phyloP scores from a whole-genome alignment of 106 monocot species.

The Platanthera zijinensis region DNA sequence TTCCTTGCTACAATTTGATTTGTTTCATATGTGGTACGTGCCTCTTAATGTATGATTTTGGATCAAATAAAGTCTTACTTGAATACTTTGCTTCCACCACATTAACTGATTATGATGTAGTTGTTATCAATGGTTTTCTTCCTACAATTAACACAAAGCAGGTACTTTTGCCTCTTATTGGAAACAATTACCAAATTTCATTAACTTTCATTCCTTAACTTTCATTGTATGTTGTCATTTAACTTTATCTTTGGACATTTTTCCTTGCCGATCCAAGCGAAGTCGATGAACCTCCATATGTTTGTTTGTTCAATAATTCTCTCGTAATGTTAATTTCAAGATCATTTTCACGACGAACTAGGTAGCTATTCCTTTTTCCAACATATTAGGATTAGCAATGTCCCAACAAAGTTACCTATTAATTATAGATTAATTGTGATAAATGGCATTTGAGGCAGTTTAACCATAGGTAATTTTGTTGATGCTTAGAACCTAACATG shows the following conservation, averaged over 20 bases:
- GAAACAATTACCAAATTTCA: background rate
- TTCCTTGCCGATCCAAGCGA: too few species aligned
- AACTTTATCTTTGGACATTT: background rate
- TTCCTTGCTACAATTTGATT: background rate
- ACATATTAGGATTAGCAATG: too few species aligned
- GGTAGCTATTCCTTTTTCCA: too few species aligned
- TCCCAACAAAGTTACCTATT: too few species aligned
- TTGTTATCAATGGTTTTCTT: slow-evolving; percentile 98
- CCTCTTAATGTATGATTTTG: slow-evolving; percentile 93
- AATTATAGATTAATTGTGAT: too few species aligned
- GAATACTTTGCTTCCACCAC: slow-evolving; percentile 84
- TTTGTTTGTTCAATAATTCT: too few species aligned
- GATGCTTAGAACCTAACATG: too few species aligned
- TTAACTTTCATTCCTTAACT: background rate
- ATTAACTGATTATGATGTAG: slow-evolving; percentile 52
- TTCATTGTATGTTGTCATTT: background rate
- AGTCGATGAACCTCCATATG: too few species aligned
- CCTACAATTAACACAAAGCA: slow-evolving; percentile 74
- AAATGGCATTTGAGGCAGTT: too few species aligned
- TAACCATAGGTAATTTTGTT: too few species aligned
- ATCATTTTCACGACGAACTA: too few species aligned
- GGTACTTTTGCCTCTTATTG: slow-evolving; percentile 18
- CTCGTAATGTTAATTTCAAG: too few species aligned
- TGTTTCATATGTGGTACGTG: slow-evolving; percentile 74
- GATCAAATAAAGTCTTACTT: slow-evolving; percentile 84